Evolutionary conservation across 2,329 filamentous ascomycete species (phyloP), one percentile per base, ranked within the genome.

Genomic region (Colletotrichum falcatum): DNA sequence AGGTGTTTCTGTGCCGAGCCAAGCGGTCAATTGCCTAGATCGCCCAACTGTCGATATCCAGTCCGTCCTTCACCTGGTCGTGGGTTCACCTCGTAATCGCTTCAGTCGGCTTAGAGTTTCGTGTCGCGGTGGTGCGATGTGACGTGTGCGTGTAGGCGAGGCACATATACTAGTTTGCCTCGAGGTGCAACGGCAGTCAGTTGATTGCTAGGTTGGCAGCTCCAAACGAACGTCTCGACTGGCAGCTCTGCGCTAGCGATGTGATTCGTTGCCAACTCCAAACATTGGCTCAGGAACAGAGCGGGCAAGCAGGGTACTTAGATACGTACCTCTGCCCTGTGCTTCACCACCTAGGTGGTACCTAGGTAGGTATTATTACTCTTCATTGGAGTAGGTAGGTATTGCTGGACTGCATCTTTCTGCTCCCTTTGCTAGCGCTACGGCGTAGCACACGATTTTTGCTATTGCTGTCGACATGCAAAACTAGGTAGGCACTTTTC

Each of bases 191-290:
- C 58, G 42, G 28, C 42, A 66, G 60, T 56, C 49, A 58, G 37
- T 68, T 70, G 42, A 67, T 67, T 63, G 67, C 64, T 58, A 70
- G 68, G 68, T 70, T 70, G 58, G 68, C 68, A 70, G 64, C 67
- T 70, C 67, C 58, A 67, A 53, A 49, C 66, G 66, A 53, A 49
- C 66, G 66, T 70, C 49, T 58, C 49, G 49, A 51, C 51, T 70
- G 64, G 44, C 67, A 70, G 58, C 67, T 70, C 64, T 70, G 67
- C 67, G 67, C 67, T 70, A 70, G 58, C 58, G 46, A 67, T 67
- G 44, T 67, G 64, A 70, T 70, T 70, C 59, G 68, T 55, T 33
- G 30, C 64, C 51, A 44, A 33, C 44, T 56, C 37, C 30, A 35
- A 44, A 14, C 28, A 46, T 35, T 33, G 48, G n/a, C 56, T 35